Evolutionary conservation across 2,329 filamentous ascomycete species (phyloP), one percentile per base, ranked within the genome.

Genomic region (Lasiodiplodia citricola): DNA sequence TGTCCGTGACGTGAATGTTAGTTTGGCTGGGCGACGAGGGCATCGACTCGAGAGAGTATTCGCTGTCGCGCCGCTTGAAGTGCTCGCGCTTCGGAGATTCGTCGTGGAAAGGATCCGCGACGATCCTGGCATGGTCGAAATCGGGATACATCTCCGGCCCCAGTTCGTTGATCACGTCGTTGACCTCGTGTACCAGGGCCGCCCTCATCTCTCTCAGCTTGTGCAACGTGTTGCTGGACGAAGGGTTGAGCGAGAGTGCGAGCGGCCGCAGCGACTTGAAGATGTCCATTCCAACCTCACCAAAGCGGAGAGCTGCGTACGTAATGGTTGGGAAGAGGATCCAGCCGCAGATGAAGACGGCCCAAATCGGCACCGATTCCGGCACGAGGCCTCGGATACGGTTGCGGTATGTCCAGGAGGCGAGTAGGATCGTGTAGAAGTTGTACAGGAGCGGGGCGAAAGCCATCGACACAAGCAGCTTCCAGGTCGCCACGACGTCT

Each of bases 201-300:
- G 88, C 90, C 66, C 96, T 89, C 70, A 88, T 86, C 72, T 87
- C 83, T 69, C 93, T 90, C 63, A 99, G 87, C 74, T 91, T 91
- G 71, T 92, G 88, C 60, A 99, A 88, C 69, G 91, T 93, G 82
- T 94, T 97, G 78, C 90, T 91, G 1, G 92, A 95, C 4, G 90
- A 89, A 1, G 96, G 96, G 74, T 92, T 91, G 75, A 98, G 86
- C 72, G 92, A 96, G 41, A 97, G 85, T 56, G 97, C 84, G 11
- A 99, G 87, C 6, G 96, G 96, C 11, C 93, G 89, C 18, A 99
- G 87, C 0, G 95, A 98, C 81, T 98, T 99, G 83, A 96, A 84
- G 68, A 99, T 97, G 77, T 99, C 96, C 94, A 99, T 97, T 65
- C 95, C 96, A n/a, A 97, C 91, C 82, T 99, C 96, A 57, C 96